Base-by-base conservation (phyloP, 2,329 filamentous ascomycete species). In the Plectosphaerella cucumerina region DNA sequence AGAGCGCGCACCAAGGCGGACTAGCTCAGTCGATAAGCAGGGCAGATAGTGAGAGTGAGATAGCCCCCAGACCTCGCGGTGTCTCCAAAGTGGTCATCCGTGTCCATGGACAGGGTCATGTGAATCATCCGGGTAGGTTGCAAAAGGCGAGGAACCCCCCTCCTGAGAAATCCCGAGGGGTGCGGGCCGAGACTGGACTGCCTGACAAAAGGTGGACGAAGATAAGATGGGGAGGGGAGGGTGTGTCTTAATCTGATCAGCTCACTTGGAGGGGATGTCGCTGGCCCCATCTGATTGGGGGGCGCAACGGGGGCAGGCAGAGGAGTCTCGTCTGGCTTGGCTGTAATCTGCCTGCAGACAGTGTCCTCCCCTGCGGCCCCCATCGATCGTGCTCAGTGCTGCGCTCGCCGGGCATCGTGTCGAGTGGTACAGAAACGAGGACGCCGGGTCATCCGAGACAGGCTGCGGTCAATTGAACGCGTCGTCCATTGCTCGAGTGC, bases 201-300 rank as follows among this genome's bases (percentile, higher is more conserved):
- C 15, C 5, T 18, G 18, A 18, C 15, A 10, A n/a, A 20, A 18
- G 17, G 15, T 41, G 15, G 37, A 18, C 23, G n/a, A 41, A 41
- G 37, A 18, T 18, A 18, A 47, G 44, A 47, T 47, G 44, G 31
- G 21, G 44, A 37, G 44, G 31, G 21, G 44, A 37, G 44, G 44
- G 44, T 21, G 44, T 47, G 44, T 10, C 26, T 23, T 21, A 34
- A 47, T 35, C 44, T 35, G 18, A 41, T 41, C 37, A 41, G 37
- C 37, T 41, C 37, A 10, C 9, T 41, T 18, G 12, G 34, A 41
- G 15, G 37, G 15, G 37, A 17, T 41, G 15, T 10, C 15, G 37
- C 23, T 26, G 23, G 23, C 23, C 23, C 23, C 23, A 26, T 26
- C 10, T 26, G 23, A 26, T 26, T 26, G 23, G 23, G 23, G 23